phyloP scores from a whole-genome alignment of 768 basidiomycete genomes.

The Hypsizygus marmoreus region DNA sequence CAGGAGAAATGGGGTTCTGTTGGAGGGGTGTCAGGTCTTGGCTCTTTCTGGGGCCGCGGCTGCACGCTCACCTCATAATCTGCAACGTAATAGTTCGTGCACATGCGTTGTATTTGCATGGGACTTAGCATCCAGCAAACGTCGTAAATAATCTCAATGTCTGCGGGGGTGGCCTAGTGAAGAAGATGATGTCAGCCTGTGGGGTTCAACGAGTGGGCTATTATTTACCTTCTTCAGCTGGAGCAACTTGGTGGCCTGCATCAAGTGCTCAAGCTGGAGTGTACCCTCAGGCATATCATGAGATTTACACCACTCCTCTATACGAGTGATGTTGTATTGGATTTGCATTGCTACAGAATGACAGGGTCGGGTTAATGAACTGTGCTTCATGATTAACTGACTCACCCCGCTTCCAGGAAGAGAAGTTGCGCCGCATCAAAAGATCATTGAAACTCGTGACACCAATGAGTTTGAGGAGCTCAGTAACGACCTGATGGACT shows the following conservation, averaged over 20 bases:
- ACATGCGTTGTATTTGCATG: slow-evolving; percentile 99
- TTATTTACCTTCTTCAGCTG: slow-evolving; percentile 90
- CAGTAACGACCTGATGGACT: slow-evolving; percentile 92
- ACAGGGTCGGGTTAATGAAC: not conserved
- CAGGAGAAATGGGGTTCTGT: slow-evolving; percentile 94
- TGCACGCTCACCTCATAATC: slow-evolving; percentile 86
- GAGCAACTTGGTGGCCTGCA: slow-evolving; percentile 98
- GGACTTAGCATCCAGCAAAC: slow-evolving; percentile 99
- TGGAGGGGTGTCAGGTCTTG: slow-evolving; percentile 7
- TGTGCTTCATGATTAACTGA: slow-evolving; percentile 6
- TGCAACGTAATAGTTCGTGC: slow-evolving; percentile 97
- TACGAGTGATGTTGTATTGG: slow-evolving; percentile 97
- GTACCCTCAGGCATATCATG: slow-evolving; percentile 99
- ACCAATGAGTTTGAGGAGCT: slow-evolving; percentile 92
- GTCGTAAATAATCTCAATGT: slow-evolving; percentile 98
- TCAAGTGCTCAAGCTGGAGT: slow-evolving; percentile 95
- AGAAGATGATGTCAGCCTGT: slow-evolving; percentile 12
- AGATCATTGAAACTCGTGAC: slow-evolving; percentile 98
- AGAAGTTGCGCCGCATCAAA: slow-evolving; percentile 97
- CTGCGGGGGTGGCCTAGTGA: slow-evolving; percentile 80
- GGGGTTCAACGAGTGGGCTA: not conserved
- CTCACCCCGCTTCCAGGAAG: slow-evolving; percentile 98
- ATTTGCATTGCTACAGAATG: slow-evolving; percentile 91
- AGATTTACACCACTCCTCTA: slow-evolving; percentile 99
- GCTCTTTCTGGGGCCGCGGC: not conserved